phyloP scores from a whole-genome alignment of 345 rosid species.

The Ailanthus altissimus region DNA sequence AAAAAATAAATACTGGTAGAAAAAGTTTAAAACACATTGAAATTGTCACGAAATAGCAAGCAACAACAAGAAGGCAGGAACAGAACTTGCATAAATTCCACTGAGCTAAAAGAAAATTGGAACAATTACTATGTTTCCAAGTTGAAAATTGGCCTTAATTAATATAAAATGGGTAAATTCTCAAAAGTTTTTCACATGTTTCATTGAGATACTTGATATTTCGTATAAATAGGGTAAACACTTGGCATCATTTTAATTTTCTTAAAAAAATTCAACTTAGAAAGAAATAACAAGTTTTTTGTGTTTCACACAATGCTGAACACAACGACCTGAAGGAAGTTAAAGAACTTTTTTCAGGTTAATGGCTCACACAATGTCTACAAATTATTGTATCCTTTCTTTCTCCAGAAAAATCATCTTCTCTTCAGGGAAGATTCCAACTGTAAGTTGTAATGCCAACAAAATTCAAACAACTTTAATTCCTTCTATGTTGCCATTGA shows the following conservation, averaged over 20 bases:
- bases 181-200: background rate
- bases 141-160: background rate
- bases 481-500: background rate
- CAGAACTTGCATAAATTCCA: background rate
- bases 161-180: background rate
- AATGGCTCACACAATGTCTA: background rate
- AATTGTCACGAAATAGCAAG: slow-evolving; percentile 1
- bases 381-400: background rate
- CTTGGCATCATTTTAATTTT: background rate
- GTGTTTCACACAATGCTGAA: background rate
- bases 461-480: background rate
- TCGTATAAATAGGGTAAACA: background rate
- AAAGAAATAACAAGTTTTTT: background rate
- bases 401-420: background rate
- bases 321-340: background rate
- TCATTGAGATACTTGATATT: background rate
- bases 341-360: background rate
- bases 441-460: slow-evolving; percentile 4
- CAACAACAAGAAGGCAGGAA: background rate
- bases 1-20: no score
- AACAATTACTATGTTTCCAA: background rate
- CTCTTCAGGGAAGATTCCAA: background rate
- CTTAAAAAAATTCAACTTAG: background rate
- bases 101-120: background rate
- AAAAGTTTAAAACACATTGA: no score